These are phyloP conservation scores for Polygonum maritimum DNA, from an alignment of 148 eudicot species.

Conservation along the genomic window DNA sequence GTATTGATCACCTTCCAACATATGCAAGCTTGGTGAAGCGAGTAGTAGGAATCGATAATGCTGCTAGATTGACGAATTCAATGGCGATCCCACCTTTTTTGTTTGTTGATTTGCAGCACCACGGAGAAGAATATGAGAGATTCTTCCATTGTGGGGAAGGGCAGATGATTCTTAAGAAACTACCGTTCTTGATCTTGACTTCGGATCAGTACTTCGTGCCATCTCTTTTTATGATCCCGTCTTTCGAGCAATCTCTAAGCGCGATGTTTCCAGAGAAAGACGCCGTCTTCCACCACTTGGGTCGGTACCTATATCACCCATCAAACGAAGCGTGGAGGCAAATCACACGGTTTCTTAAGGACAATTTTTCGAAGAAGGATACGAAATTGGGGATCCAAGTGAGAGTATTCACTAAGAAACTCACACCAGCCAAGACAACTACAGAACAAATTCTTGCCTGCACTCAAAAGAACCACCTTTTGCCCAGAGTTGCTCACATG, in stretches of 20 bases:
- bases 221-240: constrained; percentile 50
- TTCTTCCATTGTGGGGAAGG: constrained; percentile 64
- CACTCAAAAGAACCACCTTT: constrained; percentile 29
- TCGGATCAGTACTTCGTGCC: constrained; percentile 57
- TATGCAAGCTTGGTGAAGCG: constrained; percentile 28
- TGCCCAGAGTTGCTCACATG: constrained; percentile 16
- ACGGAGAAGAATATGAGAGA: constrained; percentile 40
- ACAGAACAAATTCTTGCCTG: constrained; percentile 53
- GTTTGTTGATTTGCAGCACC: constrained; percentile 45
- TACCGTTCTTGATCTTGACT: constrained; percentile 49
- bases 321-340: constrained; percentile 65
- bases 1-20: constrained; percentile 29
- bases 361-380: constrained; percentile 51
- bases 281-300: constrained; percentile 55
- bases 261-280: constrained; percentile 49
- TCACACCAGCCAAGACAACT: constrained; percentile 18
- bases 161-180: constrained; percentile 30
- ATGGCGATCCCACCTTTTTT: constrained; percentile 19
- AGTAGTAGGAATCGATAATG: neutral
- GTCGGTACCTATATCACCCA: constrained; percentile 63
- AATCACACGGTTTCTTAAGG: constrained; percentile 42
- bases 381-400: constrained; percentile 57
- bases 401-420: constrained; percentile 29
- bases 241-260: constrained; percentile 39
- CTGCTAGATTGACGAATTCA: neutral